These are phyloP conservation scores for Scalesia atractyloides DNA, from an alignment of 129 eudicot genomes.

Conservation along the genomic window DNA sequence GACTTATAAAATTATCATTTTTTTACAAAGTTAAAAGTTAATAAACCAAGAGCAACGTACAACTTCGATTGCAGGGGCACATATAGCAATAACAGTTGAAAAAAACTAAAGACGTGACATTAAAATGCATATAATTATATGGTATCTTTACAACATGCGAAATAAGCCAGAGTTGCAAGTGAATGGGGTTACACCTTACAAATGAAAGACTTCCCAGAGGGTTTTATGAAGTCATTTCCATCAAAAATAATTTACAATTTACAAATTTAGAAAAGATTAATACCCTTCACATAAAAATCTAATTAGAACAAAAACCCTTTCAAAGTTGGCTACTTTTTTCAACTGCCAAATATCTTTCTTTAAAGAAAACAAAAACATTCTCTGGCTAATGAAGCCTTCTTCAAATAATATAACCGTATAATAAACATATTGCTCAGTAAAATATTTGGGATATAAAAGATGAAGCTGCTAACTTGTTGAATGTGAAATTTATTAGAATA, in stretches of 20 bases:
- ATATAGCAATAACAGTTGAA: neutral
- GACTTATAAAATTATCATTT: too few relatives aligned
- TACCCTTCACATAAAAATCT: slow-evolving; percentile 48
- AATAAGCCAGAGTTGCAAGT: slow-evolving; percentile 42
- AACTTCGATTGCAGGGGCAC: neutral
- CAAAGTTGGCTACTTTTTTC: slow-evolving; percentile 55
- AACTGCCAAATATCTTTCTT: slow-evolving; percentile 30
- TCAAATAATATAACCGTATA: too few relatives aligned
- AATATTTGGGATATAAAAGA: too few relatives aligned
- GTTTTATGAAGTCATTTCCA: neutral
- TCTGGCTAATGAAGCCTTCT: slow-evolving; percentile 84
- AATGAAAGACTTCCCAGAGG: slow-evolving; percentile 39
- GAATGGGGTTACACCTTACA: too few relatives aligned
- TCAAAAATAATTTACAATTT: neutral
- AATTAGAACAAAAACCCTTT: slow-evolving; percentile 35
- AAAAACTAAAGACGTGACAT: too few relatives aligned
- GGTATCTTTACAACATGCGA: slow-evolving; percentile 55
- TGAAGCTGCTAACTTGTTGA: too few relatives aligned
- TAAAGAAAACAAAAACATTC: slow-evolving; percentile 5
- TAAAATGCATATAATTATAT: slow-evolving; percentile 23
- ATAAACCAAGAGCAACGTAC: too few relatives aligned
- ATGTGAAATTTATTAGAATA: too few relatives aligned
- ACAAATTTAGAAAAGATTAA: slow-evolving; percentile 30
- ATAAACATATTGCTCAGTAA: too few relatives aligned
- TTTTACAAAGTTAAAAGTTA: neutral